These are phyloP conservation scores for Anthracocystis setariae DNA, from an alignment of 1,284 basidiomycete genomes.

Conservation along the genomic window DNA sequence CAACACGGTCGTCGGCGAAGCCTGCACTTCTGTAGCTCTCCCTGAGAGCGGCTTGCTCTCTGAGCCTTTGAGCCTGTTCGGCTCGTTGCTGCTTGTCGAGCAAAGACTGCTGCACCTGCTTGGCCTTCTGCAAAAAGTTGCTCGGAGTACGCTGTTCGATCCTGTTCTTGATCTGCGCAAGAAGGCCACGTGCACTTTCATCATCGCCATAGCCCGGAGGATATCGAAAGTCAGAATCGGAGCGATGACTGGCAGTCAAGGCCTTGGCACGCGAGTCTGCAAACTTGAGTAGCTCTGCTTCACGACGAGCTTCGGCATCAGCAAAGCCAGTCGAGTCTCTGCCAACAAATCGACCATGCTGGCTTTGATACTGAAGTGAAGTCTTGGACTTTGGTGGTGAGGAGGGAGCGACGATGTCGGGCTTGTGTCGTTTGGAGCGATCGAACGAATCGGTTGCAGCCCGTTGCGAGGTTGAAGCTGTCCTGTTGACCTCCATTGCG, in stretches of 20 bases:
- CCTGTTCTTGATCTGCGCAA: conserved; percentile 37
- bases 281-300: conserved; percentile 27
- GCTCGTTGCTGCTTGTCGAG: conserved; percentile 32
- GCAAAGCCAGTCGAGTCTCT: conserved; percentile 3
- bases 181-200: conserved; percentile 21
- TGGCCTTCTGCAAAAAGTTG: conserved; percentile 34
- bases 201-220: conserved; percentile 17
- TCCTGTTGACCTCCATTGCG: conserved; percentile 27
- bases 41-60: conserved; percentile 19
- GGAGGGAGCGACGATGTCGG: conserved; percentile 24
- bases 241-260: neutral
- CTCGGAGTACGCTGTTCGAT: conserved; percentile 22
- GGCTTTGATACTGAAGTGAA: neutral
- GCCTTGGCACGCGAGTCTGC: conserved; percentile 30
- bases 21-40: conserved; percentile 27
- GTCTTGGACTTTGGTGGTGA: conserved; percentile 23
- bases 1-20: conserved; percentile 13
- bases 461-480: conserved; percentile 12
- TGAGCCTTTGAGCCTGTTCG: conserved; percentile 11
- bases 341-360: conserved; percentile 3
- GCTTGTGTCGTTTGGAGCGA: conserved; percentile 10
- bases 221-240: conserved; percentile 11
- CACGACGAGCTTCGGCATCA: conserved; percentile 13
- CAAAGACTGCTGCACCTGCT: conserved; percentile 41
- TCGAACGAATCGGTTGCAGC: neutral